Conservation (phyloP, 345 rosid species). For the Brassica incana region DNA sequence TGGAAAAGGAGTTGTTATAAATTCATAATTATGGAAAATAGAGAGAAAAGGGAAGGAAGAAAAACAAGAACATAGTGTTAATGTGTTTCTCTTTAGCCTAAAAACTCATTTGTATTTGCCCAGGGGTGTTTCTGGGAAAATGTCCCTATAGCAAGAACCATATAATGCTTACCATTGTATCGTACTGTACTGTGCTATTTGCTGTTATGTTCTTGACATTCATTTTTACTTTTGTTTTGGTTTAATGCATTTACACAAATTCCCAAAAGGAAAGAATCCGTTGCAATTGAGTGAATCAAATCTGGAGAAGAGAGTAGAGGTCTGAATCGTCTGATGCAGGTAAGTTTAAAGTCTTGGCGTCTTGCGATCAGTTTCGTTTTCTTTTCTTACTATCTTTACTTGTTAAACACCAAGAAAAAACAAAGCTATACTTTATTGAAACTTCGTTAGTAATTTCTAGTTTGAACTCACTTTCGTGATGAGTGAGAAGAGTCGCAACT, state of each 20-base stretch:
- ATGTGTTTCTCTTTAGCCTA: background rate
- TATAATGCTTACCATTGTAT: background rate
- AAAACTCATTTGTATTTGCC: background rate
- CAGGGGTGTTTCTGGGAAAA: slow-evolving; percentile 13
- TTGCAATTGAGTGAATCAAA: slow-evolving; percentile 2
- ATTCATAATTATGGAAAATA: background rate
- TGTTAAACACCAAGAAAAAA: background rate
- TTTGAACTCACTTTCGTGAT: slow-evolving; percentile 11
- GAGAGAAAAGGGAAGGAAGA: background rate
- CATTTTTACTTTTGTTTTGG: background rate
- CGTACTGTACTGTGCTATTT: background rate
- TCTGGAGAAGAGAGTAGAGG: slow-evolving; percentile 16
- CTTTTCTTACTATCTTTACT: background rate
- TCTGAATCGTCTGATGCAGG: background rate
- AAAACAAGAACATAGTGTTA: background rate
- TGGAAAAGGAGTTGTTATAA: background rate
- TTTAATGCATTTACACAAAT: slow-evolving; percentile 14
- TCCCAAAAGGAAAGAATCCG: background rate
- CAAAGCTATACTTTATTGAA: slow-evolving; percentile 2
- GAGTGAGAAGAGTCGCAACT: slow-evolving; percentile 20
- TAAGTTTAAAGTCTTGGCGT: slow-evolving; percentile 10
- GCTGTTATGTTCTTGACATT: background rate
- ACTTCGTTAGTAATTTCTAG: slow-evolving; percentile 32
- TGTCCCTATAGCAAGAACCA: slow-evolving; percentile 15
- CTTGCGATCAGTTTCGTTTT: background rate